Evolutionary conservation across 225 moss, liverwort and hornwort species (phyloP), one percentile per base, ranked within the genome.

Genomic region (Pleurozium schreberi): DNA sequence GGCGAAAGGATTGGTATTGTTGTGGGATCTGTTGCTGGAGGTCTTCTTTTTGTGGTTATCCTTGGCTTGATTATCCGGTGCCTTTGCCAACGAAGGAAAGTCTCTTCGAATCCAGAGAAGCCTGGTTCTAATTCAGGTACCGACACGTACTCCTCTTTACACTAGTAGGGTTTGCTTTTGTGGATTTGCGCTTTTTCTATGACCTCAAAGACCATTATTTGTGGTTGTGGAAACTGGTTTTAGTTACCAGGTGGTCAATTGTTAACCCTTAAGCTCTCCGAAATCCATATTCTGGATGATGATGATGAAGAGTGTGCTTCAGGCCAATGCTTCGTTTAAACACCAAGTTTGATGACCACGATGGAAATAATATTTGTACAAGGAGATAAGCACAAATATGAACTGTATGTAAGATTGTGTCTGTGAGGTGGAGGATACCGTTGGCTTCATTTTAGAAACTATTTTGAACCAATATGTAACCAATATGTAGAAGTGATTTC

Each of bases 51-150:
- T 36, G 53, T 55, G 40, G 22, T 88, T 30, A 34, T 90, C 38
- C n/a, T 92, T 27, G 88, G 70, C 57, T 69, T 91, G 73, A 91
- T 94, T 30, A 87, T 90, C 86, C 63, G 85, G 33, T 89, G 87
- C 83, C 63, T 91, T 3, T 78, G 89, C 50, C 91, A 64, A 58
- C 87, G 86, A 71, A 84, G 87, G 70, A 84, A 85, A 83, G 70
- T 87, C 80, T 63, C 89, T 36, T 40, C 88, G 28, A 88, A 85
- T 55, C 88, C 88, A 75, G 82, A 82, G 20, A 87, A 86, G 34
- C 61, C 30, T 47, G 89, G n/a, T 43, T 75, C 74, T 12, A 47
- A 79, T 60, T 60, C 92, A 92, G 94, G 94, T 94, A 88, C 67
- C 45, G 20, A 53, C 42, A 42, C 38, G 19, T 18, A 26, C 82